These are phyloP conservation scores for Nissolia schottii DNA, from an alignment of 306 rosid genomes.

Conservation along the genomic window DNA sequence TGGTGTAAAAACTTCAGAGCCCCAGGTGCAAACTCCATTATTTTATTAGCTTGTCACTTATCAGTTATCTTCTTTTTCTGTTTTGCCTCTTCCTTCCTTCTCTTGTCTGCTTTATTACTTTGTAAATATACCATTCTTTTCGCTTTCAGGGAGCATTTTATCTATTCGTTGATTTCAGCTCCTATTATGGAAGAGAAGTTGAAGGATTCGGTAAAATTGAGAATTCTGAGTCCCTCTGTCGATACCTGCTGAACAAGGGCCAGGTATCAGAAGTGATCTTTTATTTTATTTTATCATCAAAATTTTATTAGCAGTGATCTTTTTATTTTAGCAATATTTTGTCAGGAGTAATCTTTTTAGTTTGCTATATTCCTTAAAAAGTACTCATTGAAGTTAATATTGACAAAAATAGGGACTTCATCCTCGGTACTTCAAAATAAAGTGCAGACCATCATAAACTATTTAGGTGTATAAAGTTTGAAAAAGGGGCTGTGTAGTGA, in stretches of 20 bases:
- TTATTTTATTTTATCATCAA: neutral
- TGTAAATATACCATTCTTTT: neutral
- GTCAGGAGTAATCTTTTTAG: neutral
- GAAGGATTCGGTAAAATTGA: conserved; percentile 74
- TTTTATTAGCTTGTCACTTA: neutral
- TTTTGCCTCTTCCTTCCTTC: neutral
- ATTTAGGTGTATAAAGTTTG: neutral
- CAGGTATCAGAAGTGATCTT: conserved; percentile 42
- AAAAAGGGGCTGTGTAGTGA: neutral
- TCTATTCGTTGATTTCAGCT: conserved; percentile 76
- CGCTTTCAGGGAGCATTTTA: conserved; percentile 86
- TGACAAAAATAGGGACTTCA: neutral
- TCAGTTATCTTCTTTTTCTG: neutral
- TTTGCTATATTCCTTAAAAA: neutral
- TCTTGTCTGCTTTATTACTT: neutral
- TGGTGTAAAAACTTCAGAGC: conserved; percentile 72
- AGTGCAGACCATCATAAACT: neutral
- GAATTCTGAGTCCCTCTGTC: conserved; percentile 70
- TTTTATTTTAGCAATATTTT: neutral
- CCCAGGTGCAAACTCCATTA: conserved; percentile 43
- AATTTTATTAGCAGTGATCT: neutral
- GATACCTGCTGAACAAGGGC: conserved; percentile 66
- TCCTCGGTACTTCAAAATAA: neutral
- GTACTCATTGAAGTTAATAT: too few relatives aligned
- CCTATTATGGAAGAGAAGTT: conserved; percentile 64